phyloP scores from a whole-genome alignment of 2,329 filamentous ascomycete genomes.

The Paracoccidioides lutzii region DNA sequence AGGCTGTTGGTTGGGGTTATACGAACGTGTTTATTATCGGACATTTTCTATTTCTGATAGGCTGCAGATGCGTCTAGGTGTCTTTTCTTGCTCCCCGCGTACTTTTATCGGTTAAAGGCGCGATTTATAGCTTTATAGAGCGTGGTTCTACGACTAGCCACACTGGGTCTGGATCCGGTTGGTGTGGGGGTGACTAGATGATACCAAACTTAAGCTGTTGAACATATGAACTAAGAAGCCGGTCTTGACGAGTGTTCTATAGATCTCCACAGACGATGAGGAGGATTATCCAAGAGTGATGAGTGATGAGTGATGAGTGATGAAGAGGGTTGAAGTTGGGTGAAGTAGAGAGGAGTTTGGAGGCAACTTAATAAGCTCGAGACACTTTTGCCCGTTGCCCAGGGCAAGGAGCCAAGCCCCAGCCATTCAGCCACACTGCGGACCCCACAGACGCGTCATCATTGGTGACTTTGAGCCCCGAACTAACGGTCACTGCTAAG shows the following conservation, averaged over 20 bases:
- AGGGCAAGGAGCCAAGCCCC: not conserved
- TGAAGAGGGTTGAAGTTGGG: not conserved
- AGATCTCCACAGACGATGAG: not conserved
- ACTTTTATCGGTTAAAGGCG: not conserved
- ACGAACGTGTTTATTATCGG: constrained; percentile 7
- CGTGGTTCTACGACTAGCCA: not conserved
- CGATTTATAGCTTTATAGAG: not conserved
- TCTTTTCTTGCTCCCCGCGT: not conserved
- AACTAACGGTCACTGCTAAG: too few species aligned
- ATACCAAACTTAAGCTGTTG: not conserved
- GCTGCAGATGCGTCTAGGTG: not conserved
- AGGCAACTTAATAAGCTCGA: too few species aligned
- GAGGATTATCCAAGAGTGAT: not conserved
- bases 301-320: not conserved
- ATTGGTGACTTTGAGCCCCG: not conserved
- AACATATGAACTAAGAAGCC: not conserved
- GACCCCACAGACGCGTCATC: not conserved
- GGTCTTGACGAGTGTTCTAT: not conserved
- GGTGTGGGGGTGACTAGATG: not conserved
- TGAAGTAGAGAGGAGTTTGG: not conserved
- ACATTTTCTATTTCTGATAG: constrained; percentile 1
- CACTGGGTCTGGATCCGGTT: not conserved
- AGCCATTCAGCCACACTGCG: not conserved
- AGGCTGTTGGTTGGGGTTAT: not conserved
- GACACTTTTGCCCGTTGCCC: too few species aligned